Conservation (phyloP, 2,329 filamentous ascomycete species). For the Diaporthe sp. region DNA sequence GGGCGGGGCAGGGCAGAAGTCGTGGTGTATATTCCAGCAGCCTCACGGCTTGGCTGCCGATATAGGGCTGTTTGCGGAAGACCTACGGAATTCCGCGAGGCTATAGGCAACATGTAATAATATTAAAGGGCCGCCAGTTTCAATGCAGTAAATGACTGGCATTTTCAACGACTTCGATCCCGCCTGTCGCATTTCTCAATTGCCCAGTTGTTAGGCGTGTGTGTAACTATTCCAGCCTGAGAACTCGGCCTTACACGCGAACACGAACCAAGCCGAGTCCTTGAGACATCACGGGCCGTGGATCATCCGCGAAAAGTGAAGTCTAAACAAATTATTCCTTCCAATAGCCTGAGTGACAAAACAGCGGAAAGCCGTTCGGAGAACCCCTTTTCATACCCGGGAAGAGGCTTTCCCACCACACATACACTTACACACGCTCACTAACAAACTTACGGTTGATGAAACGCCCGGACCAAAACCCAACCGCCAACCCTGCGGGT, state of each 20-base stretch:
- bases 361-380: neutral
- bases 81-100: neutral
- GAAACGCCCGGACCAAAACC: slow-evolving; percentile 5
- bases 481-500: neutral
- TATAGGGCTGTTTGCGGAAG: neutral
- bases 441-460: neutral
- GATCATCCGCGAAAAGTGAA: neutral
- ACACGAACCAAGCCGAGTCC: neutral
- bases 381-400: neutral
- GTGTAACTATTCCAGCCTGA: neutral
- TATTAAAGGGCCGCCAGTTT: neutral
- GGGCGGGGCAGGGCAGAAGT: neutral
- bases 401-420: neutral
- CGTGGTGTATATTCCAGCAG: neutral
- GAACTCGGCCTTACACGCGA: neutral
- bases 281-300: slow-evolving; percentile 3
- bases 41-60: neutral
- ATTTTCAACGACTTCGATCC: no score
- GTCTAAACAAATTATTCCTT: neutral
- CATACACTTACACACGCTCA: neutral
- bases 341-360: neutral
- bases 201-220: neutral
- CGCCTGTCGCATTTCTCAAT: neutral
- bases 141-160: neutral
- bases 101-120: neutral